Evolutionary conservation across 2,329 filamentous ascomycete genomes (phyloP), one percentile per base, ranked within the genome.

Genomic region (Pleoardoris graminearum): DNA sequence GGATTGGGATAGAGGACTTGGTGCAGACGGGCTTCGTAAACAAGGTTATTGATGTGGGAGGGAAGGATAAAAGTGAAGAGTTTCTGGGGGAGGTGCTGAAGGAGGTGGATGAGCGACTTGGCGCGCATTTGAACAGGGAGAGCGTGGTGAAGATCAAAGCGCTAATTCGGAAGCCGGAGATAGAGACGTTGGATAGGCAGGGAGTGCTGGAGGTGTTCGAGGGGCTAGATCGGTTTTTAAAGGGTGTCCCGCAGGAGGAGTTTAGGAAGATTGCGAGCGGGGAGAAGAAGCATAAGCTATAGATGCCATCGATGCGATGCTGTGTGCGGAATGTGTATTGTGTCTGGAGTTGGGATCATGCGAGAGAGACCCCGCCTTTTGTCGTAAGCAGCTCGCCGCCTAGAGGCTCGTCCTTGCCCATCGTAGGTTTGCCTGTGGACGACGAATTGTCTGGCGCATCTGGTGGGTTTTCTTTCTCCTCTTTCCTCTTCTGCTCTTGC

Each of bases 221-320:
- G 2, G 93, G 92, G 0, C 71, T 97, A 68, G 86, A 92, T 56
- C 79, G 91, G 53, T 97, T 97, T 68, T 72, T 90, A 61, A 83
- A 77, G 55, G 91, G 91, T 0, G 80, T 91, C 37, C 94, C 94
- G 17, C 91, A 97, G 79, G 82, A 88, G 72, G 90, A 97, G 79
- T 97, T 97, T 70, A 77, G 81, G 66, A 92, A 89, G 80, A 78
- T 97, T 69, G 91, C 91, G 1, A 85, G 80, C 57, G 91, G 93
- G 11, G 85, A 94, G 81, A 97, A 97, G 84, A 90, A 87, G 71
- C 94, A 99, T 77, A 97, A 97, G 79, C 77, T 97, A 72, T 96
- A 79, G 58, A 45, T 16, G 27, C 6, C n/a, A 35, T n/a, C 7
- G 4, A 4, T 8, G 6, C 8, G 14, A 16, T 7, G 7, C 8